phyloP scores from a whole-genome alignment of 805 yeast species.

The Kuraishia ogatae region DNA sequence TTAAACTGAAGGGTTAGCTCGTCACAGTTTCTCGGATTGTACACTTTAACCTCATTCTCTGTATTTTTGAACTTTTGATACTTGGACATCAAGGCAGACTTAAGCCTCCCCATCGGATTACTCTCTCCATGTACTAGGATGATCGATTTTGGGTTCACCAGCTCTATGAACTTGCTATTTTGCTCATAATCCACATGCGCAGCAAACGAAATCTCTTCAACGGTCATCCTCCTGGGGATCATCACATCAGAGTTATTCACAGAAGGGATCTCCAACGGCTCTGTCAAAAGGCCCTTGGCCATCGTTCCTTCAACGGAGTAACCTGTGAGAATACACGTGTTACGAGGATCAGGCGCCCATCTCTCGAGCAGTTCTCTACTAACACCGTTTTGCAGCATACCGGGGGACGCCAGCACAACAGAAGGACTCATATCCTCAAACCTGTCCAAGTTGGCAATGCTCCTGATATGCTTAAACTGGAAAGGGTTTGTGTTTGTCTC shows the following conservation, averaged over 20 bases:
- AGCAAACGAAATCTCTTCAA: slow-evolving; percentile 97
- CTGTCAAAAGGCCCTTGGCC: slow-evolving; percentile 84
- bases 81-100: slow-evolving; percentile 84
- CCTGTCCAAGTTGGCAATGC: slow-evolving; percentile 68
- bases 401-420: slow-evolving; percentile 94
- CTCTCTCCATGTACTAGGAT: slow-evolving; percentile 96
- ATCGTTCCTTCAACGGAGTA: slow-evolving; percentile 97
- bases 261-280: slow-evolving; percentile 87
- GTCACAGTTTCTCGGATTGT: slow-evolving; percentile 87
- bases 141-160: slow-evolving; percentile 75
- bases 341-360: slow-evolving; percentile 97
- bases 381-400: slow-evolving; percentile 96
- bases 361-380: slow-evolving; percentile 85
- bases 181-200: slow-evolving; percentile 98
- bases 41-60: slow-evolving; percentile 82
- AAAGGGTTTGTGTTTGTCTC: slow-evolving; percentile 85
- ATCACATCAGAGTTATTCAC: slow-evolving; percentile 69
- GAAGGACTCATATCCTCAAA: slow-evolving; percentile 94
- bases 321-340: slow-evolving; percentile 85
- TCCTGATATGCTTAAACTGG: slow-evolving; percentile 76
- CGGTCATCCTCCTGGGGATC: slow-evolving; percentile 78
- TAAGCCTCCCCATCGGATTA: slow-evolving; percentile 96
- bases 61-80: slow-evolving; percentile 77
- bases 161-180: slow-evolving; percentile 83
- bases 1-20: slow-evolving; percentile 68